These are phyloP conservation scores for Colletotrichum agaves DNA, from an alignment of 2,329 filamentous ascomycete species.

Conservation along the genomic window DNA sequence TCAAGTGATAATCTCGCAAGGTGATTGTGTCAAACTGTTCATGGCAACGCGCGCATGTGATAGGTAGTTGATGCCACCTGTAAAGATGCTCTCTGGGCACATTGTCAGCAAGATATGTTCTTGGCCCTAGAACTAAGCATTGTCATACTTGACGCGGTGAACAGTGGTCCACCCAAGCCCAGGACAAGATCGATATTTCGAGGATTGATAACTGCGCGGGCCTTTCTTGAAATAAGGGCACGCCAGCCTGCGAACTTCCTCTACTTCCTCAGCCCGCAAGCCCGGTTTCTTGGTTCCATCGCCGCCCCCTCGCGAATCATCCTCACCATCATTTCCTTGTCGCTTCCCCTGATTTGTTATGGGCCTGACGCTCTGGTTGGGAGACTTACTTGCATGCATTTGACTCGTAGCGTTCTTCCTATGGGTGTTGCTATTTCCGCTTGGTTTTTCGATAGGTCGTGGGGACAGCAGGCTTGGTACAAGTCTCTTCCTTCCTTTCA, in stretches of 20 bases:
- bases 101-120: neutral
- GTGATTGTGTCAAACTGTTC: neutral
- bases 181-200: neutral
- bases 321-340: neutral
- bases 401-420: no score
- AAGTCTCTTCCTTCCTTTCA: no score
- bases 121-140: no score
- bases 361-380: no score
- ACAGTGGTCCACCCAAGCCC: neutral
- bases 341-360: no score
- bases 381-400: no score
- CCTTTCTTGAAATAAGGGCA: constrained; percentile 9
- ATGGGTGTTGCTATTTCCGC: no score
- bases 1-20: neutral
- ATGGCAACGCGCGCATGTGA: neutral
- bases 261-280: neutral
- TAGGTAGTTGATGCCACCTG: neutral
- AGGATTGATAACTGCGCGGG: neutral
- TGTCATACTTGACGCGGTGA: neutral
- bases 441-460: no score
- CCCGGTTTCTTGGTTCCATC: constrained; percentile 45
- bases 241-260: neutral
- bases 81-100: neutral
- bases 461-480: no score
- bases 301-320: neutral